A percentile compares a stretch with the other conserved stretches of the same genome.
Evolutionary conservation across 2,329 filamentous ascomycete genomes (phyloP).

Genomic region (Penicillium sp.): DNA sequence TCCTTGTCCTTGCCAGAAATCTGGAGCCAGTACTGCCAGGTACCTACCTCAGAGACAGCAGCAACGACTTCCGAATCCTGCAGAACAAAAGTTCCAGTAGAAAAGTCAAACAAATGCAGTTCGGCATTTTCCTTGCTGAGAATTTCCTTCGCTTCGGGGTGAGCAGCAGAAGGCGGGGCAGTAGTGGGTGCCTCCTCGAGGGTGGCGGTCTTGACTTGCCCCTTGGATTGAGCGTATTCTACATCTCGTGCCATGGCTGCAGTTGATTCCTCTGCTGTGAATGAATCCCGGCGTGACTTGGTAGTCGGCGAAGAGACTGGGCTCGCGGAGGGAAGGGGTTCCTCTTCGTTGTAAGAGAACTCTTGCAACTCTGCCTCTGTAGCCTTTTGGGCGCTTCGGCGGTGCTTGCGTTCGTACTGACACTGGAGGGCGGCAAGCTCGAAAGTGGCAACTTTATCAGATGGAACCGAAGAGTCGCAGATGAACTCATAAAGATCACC

Average conservation of each 20-base stretch:
- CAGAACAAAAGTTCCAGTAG: slow-evolving; percentile 77
- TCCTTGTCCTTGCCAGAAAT: slow-evolving; percentile 72
- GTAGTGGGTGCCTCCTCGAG: slow-evolving; percentile 53
- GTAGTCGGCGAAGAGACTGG: slow-evolving; percentile 52
- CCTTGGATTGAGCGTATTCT: slow-evolving; percentile 42
- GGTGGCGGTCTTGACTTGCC: slow-evolving; percentile 38
- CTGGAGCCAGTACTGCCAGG: slow-evolving; percentile 96
- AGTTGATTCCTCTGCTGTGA: slow-evolving; percentile 44
- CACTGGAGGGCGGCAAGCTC: slow-evolving; percentile 82
- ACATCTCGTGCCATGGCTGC: slow-evolving; percentile 48
- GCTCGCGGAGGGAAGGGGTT: slow-evolving; percentile 60
- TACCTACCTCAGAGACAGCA: slow-evolving; percentile 79
- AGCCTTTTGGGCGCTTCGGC: slow-evolving; percentile 74
- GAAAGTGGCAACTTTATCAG: slow-evolving; percentile 74
- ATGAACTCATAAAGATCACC: slow-evolving; percentile 98
- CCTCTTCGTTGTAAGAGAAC: slow-evolving; percentile 72
- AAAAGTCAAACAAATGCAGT: slow-evolving; percentile 90
- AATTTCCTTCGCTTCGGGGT: slow-evolving; percentile 69
- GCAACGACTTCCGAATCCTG: slow-evolving; percentile 75
- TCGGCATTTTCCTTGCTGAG: slow-evolving; percentile 76
- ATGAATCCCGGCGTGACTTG: slow-evolving; percentile 34
- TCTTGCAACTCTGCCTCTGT: slow-evolving; percentile 76
- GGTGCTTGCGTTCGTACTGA: slow-evolving; percentile 96
- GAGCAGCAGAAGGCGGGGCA: slow-evolving; percentile 59
- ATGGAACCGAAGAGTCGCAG: slow-evolving; percentile 71